Base-by-base conservation (phyloP, 2,329 filamentous ascomycete species). In the Fusarium sp. region DNA sequence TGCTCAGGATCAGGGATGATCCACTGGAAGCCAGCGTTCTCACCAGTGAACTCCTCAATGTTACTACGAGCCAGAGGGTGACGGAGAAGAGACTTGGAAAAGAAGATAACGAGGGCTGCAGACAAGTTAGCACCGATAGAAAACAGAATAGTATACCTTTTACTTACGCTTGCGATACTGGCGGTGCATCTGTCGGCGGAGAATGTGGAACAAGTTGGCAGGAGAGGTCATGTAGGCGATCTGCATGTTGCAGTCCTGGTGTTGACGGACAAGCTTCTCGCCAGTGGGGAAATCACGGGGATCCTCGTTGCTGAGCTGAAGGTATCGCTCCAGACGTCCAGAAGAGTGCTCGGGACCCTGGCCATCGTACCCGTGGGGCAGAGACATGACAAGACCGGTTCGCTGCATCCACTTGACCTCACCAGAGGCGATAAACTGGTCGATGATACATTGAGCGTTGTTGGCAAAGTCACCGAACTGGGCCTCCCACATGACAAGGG, bases 391-490 rank as follows among this genome's bases (percentile, higher is more conserved):
- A 57, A 99, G 91, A 80, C 96, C 96, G 62, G 95, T 98, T 84
- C 96, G 93, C 87, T 99, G 96, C 85, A 98, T 93, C 96, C 96
- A 99, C 87, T 99, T 99, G 75, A 94, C 92, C 86, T 99, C 96
- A 81, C 96, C 96, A 72, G 96, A 98, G 57, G 96, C 96, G 78
- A 99, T 92, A 86, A 99, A 99, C 85, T 99, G 96, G 83, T 99
- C 96, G 81, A 99, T 97, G 84, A 99, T 97, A 83, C 95, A 97
- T 86, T 99, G 96, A 48, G 96, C 96, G 81, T 98, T 99, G 89
- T 99, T 99, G 88, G 96, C 96, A 80, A 99, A 99, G 85, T 99
- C 96, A 88, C 96, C 96, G 80, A 99, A 99, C 85, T 99, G 96
- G 42, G 96, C 96, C 86, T 99, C 96, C 96, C 96, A 99, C 91